Evolutionary conservation across 495 filamentous ascomycete species (phyloP).

Genomic region (Bacidia gigantensis): DNA sequence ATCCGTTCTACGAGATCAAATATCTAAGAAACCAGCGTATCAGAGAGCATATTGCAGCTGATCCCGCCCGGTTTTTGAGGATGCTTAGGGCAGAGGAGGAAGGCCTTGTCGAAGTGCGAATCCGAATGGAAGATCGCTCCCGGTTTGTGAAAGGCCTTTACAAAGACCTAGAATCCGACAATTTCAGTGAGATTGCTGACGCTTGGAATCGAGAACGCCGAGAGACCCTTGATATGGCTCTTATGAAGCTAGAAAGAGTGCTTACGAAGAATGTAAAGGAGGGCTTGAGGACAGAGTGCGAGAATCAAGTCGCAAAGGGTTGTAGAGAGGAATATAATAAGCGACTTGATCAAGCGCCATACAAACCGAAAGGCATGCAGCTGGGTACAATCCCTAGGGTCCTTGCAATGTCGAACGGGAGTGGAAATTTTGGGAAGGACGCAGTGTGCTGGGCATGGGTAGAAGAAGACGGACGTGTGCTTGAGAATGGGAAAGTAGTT

Average conservation of each 20-base stretch:
- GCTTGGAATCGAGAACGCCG: conserved; percentile 81
- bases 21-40: conserved; percentile 83
- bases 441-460: conserved; percentile 83
- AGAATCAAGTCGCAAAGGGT: conserved; percentile 67
- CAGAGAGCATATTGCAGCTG: conserved; percentile 56
- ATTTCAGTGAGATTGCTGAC: conserved; percentile 87
- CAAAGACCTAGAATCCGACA: conserved; percentile 77
- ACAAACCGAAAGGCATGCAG: conserved; percentile 87
- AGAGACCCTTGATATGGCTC: conserved; percentile 69
- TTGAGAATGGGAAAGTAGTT: conserved; percentile 74
- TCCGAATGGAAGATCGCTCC: conserved; percentile 60
- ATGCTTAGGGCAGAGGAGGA: conserved; percentile 97
- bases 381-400: conserved; percentile 80
- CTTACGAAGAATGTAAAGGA: conserved; percentile 88
- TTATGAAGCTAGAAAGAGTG: conserved; percentile 65
- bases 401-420: conserved; percentile 69
- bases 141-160: conserved; percentile 62
- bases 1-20: conserved; percentile 96
- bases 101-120: conserved; percentile 69
- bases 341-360: conserved; percentile 86
- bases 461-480: conserved; percentile 78
- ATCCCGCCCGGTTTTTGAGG: conserved; percentile 77
- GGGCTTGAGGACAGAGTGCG: conserved; percentile 76
- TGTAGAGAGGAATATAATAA: conserved; percentile 76
- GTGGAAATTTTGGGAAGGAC: conserved; percentile 55